phyloP scores from a whole-genome alignment of 2,329 filamentous ascomycete species.

The Fusarium equiseti region DNA sequence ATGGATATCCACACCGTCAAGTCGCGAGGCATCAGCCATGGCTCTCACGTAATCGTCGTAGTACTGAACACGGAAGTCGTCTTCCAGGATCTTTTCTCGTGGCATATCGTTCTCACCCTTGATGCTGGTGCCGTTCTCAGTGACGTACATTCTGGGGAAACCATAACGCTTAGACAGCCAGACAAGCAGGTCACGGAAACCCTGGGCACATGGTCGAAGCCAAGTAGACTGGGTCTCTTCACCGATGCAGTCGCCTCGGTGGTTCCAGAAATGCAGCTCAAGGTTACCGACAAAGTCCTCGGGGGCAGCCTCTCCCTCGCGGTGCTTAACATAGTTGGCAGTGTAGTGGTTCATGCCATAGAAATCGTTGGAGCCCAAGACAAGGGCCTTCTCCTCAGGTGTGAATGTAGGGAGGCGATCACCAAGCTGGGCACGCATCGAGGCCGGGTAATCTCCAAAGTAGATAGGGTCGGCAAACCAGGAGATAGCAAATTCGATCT shows the following conservation, averaged over 20 bases:
- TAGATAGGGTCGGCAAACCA: constrained; percentile 94
- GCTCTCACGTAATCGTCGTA: constrained; percentile 82
- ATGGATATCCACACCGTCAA: constrained; percentile 82
- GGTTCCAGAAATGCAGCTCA: constrained; percentile 77
- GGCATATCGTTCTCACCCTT: constrained; percentile 85
- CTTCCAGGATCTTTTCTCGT: constrained; percentile 77
- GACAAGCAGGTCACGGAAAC: constrained; percentile 81
- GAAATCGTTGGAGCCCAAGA: constrained; percentile 90
- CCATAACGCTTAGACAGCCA: constrained; percentile 84
- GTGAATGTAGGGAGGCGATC: constrained; percentile 81
- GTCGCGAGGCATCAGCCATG: constrained; percentile 76
- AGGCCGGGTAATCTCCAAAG: constrained; percentile 84
- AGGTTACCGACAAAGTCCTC: constrained; percentile 82
- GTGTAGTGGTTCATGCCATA: constrained; percentile 97
- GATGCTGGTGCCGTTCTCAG: constrained; percentile 88
- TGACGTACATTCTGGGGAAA: constrained; percentile 84
- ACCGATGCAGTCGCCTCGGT: constrained; percentile 79
- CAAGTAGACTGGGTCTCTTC: constrained; percentile 85
- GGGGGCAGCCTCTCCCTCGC: constrained; percentile 67
- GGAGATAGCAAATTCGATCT: constrained; percentile 87
- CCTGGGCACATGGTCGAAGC: constrained; percentile 80
- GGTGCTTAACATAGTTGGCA: constrained; percentile 85
- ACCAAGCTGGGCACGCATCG: constrained; percentile 85
- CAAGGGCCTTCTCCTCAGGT: constrained; percentile 76
- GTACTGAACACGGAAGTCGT: constrained; percentile 85